These are phyloP conservation scores for Colletotrichum shisoi DNA, from an alignment of 2,329 filamentous ascomycete genomes.

Conservation along the genomic window DNA sequence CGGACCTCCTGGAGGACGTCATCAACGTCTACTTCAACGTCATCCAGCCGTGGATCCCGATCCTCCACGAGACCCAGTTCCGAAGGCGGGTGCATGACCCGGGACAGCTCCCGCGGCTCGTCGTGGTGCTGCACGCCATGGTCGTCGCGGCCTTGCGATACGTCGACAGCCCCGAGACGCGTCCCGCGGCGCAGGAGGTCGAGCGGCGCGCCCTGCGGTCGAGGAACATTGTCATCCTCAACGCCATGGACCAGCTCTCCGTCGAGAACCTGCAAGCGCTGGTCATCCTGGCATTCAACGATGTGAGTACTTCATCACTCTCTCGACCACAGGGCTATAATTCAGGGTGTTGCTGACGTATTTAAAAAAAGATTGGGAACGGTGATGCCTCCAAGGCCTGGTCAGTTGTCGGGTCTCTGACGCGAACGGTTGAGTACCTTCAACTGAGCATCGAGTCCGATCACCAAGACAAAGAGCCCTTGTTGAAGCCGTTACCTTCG, in stretches of 20 bases:
- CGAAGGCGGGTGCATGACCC: slow-evolving; percentile 43
- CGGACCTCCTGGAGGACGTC: slow-evolving; percentile 39
- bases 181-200: slow-evolving; percentile 40
- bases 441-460: slow-evolving; percentile 41
- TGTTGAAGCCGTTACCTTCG: slow-evolving; percentile 44
- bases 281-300: slow-evolving; percentile 50
- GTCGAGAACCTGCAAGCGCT: slow-evolving; percentile 51
- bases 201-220: slow-evolving; percentile 35
- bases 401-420: slow-evolving; percentile 36
- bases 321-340: not conserved
- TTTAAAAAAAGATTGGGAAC: slow-evolving; percentile 40
- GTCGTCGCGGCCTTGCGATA: slow-evolving; percentile 44
- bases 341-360: not conserved
- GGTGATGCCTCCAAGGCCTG: slow-evolving; percentile 37
- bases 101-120: slow-evolving; percentile 43
- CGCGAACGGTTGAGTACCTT: slow-evolving; percentile 39
- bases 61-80: slow-evolving; percentile 48
- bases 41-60: slow-evolving; percentile 54
- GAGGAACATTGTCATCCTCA: slow-evolving; percentile 44
- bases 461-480: slow-evolving; percentile 31
- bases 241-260: slow-evolving; percentile 47
- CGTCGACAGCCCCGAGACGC: slow-evolving; percentile 42
- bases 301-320: slow-evolving; percentile 42
- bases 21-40: slow-evolving; percentile 47
- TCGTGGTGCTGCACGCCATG: slow-evolving; percentile 51